A percentile compares a stretch with the other conserved stretches of the same genome.
phyloP scores from a whole-genome alignment of 2,329 filamentous ascomycete genomes.

The Ceratocystis cacaofunesta region DNA sequence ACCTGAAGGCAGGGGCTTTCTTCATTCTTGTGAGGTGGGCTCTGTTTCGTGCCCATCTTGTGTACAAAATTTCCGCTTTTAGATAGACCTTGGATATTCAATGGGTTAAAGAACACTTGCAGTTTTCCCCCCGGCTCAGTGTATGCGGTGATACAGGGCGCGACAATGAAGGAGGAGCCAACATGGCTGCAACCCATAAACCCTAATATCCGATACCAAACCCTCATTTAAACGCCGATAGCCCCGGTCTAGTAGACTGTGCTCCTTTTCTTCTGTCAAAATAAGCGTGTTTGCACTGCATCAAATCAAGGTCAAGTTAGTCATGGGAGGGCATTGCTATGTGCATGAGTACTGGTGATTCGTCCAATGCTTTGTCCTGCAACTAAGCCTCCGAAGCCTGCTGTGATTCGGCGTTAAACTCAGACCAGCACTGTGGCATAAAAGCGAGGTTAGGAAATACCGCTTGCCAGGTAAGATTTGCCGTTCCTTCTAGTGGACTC shows the following conservation, averaged over 20 bases:
- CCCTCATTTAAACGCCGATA: not conserved
- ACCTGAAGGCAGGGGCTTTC: conserved; percentile 3
- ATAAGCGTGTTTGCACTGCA: not conserved
- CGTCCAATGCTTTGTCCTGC: too few relatives aligned
- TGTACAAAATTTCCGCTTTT: conserved; percentile 14
- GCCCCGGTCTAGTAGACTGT: not conserved
- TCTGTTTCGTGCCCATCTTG: not conserved
- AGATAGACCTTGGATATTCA: conserved; percentile 4
- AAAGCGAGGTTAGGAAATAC: not conserved
- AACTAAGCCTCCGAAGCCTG: too few relatives aligned
- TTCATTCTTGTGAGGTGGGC: not conserved
- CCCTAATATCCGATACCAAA: not conserved
- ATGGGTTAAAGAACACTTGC: not conserved
- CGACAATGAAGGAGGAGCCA: not conserved
- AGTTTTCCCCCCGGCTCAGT: not conserved
- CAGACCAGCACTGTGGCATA: not conserved
- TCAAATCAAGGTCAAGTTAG: too few relatives aligned
- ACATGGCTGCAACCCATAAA: not conserved
- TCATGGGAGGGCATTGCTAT: not conserved
- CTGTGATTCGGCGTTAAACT: too few relatives aligned
- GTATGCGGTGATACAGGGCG: not conserved
- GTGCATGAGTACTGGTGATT: not conserved
- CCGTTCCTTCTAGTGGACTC: not conserved
- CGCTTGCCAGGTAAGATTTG: not conserved
- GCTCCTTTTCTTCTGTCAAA: not conserved